A percentile compares a stretch with the other conserved stretches of the same genome.
Conservation (phyloP, 352 stramenopile species). For the Phytopythium kandeliae region DNA sequence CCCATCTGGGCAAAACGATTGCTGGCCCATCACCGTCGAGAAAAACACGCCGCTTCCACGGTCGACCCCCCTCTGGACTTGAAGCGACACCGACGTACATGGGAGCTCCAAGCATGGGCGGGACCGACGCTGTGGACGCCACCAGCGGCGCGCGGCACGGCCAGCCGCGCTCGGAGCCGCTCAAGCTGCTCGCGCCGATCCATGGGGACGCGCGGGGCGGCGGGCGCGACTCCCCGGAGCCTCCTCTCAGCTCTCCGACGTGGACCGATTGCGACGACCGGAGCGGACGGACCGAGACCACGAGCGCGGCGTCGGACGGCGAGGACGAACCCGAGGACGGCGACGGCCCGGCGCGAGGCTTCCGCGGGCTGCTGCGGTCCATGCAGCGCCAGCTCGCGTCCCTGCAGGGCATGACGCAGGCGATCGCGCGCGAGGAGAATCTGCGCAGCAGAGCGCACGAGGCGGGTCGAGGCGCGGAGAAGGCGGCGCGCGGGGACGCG, state of each 20-base stretch:
- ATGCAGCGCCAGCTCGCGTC: slow-evolving; percentile 7
- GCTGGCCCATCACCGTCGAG: too few species aligned
- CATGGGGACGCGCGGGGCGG: not conserved
- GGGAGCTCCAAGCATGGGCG: not conserved
- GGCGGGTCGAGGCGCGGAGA: too few species aligned
- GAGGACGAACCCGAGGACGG: not conserved
- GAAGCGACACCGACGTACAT: slow-evolving; percentile 2
- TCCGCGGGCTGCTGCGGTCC: slow-evolving; percentile 6
- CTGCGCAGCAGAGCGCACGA: too few species aligned
- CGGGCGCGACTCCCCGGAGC: not conserved
- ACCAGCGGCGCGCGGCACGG: not conserved
- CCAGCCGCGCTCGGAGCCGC: not conserved
- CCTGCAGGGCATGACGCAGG: slow-evolving; percentile 3
- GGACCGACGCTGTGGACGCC: not conserved
- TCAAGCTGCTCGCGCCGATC: not conserved
- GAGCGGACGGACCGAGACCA: slow-evolving; percentile 2
- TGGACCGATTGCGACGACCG: slow-evolving; percentile 2
- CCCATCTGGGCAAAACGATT: too few species aligned
- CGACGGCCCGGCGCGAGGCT: not conserved
- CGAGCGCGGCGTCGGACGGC: not conserved
- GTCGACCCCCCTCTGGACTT: too few species aligned
- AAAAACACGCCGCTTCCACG: too few species aligned
- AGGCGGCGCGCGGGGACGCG: too few species aligned
- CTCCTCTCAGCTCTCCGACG: not conserved
- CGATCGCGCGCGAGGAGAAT: slow-evolving; percentile 3